These are phyloP conservation scores for Stramenopiles sp. DNA, from an alignment of 352 stramenopile genomes.

Conservation along the genomic window DNA sequence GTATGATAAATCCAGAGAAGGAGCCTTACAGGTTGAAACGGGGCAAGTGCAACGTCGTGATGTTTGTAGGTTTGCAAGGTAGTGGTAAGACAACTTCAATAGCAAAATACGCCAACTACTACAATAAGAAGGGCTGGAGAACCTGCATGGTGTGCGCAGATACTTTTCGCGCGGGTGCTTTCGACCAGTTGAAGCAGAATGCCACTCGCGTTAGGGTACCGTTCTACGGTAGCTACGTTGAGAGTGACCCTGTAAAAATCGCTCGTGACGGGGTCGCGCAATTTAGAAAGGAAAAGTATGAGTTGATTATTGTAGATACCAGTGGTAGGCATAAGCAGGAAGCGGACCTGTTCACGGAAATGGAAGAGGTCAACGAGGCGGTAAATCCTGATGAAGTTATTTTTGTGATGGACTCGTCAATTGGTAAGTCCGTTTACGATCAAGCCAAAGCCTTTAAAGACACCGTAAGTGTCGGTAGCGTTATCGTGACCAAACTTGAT, in stretches of 20 bases:
- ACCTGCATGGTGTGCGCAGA: constrained; percentile 97
- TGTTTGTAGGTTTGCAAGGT: constrained; percentile 79
- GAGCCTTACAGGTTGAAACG: constrained; percentile 70
- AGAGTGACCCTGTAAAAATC: constrained; percentile 91
- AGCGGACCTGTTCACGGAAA: constrained; percentile 91
- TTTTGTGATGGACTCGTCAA: constrained; percentile 98
- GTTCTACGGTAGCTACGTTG: constrained; percentile 95
- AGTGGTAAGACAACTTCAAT: constrained; percentile 98
- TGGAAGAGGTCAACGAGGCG: constrained; percentile 87
- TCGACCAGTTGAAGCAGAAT: constrained; percentile 99
- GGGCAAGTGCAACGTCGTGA: constrained; percentile 67
- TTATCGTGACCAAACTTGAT: constrained; percentile 99
- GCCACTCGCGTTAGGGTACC: constrained; percentile 89
- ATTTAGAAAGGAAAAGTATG: constrained; percentile 87
- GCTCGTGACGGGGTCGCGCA: constrained; percentile 88
- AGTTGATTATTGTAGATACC: constrained; percentile 98
- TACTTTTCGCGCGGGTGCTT: constrained; percentile 92
- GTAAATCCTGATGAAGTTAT: constrained; percentile 87
- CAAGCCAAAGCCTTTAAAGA: constrained; percentile 83
- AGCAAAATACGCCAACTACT: constrained; percentile 96
- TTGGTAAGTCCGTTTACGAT: constrained; percentile 91
- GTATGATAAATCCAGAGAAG: constrained; percentile 57
- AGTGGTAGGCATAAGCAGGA: constrained; percentile 95
- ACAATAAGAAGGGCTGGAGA: constrained; percentile 90
- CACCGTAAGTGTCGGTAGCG: constrained; percentile 82